phyloP scores from a whole-genome alignment of 768 basidiomycete genomes.

The Pholiota conissans region DNA sequence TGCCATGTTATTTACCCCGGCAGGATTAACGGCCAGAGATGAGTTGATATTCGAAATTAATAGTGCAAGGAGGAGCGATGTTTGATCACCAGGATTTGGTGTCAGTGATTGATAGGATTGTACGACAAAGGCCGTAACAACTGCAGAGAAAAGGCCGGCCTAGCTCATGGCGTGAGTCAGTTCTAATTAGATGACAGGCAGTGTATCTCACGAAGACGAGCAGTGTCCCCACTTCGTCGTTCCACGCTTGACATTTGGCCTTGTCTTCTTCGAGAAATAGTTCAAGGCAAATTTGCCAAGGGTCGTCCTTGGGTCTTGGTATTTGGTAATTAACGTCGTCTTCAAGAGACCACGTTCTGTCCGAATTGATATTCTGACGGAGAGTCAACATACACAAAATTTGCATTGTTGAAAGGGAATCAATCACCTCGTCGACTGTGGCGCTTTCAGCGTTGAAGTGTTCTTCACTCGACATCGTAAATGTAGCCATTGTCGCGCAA shows the following conservation, averaged over 20 bases:
- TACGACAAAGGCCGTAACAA: constrained; percentile 19
- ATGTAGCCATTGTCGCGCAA: no score
- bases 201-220: constrained; percentile 9
- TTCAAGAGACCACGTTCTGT: neutral
- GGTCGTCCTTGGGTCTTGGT: neutral
- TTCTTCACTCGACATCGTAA: no score
- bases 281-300: neutral
- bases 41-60: neutral
- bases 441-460: no score
- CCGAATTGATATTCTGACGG: neutral
- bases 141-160: constrained; percentile 22
- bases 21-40: neutral
- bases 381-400: no score
- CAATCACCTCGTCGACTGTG: no score
- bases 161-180: neutral
- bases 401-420: no score
- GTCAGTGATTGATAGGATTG: constrained; percentile 17
- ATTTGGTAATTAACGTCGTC: neutral
- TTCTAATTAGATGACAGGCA: neutral
- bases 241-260: constrained; percentile 5
- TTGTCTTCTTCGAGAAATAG: neutral
- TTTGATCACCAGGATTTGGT: constrained; percentile 8
- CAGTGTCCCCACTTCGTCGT: constrained; percentile 14
- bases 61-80: constrained; percentile 5
- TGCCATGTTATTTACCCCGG: neutral